Evolutionary conservation across 73 alveolate species (phyloP), one percentile per base, ranked within the genome.

Genomic region (Breviolum minutum): DNA sequence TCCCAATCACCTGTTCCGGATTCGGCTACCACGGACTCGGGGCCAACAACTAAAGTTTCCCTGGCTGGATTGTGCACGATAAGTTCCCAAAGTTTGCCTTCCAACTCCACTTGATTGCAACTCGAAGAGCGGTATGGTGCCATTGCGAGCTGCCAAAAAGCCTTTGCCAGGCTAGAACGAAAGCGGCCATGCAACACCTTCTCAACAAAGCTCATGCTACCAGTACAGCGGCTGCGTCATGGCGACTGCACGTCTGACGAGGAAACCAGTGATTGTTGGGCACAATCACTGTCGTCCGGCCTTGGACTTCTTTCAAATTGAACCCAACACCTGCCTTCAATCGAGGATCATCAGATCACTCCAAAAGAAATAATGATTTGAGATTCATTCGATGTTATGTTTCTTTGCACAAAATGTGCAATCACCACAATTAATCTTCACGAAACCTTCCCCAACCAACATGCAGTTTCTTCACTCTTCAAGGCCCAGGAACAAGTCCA

Each of bases 401-500:
- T n/a, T n/a, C n/a, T n/a, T n/a, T n/a, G n/a, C n/a, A n/a, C n/a
- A n/a, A n/a, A n/a, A n/a, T n/a, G n/a, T n/a, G n/a, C n/a, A n/a
- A n/a, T n/a, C n/a, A n/a, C n/a, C n/a, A n/a, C n/a, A n/a, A n/a
- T 20, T 24, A 17, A 20, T 24, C 80, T 69, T 17, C 27, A 24
- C 27, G 80, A 24, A 17, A 24, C 80, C 80, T 69, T 20, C 27
- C 80, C 80, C 27, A 69, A 24, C 80, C 19, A 69, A 24, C 19
- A 69, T 20, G 5, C 27, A 69, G 27, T 69, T 20, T 24, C 80
- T 74, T 74, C 54, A 40, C 82, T 19, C 82, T 73, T 12, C 63
- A 24, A 6, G 20, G 60, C 66, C 40, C 32, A 92, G 91, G 98
- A 64, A 29, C 98, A 92, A 10, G 90, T 81, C 98, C 98, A 92